phyloP scores from a whole-genome alignment of 208 protist species.

The Entamoeba moshkovskii region DNA sequence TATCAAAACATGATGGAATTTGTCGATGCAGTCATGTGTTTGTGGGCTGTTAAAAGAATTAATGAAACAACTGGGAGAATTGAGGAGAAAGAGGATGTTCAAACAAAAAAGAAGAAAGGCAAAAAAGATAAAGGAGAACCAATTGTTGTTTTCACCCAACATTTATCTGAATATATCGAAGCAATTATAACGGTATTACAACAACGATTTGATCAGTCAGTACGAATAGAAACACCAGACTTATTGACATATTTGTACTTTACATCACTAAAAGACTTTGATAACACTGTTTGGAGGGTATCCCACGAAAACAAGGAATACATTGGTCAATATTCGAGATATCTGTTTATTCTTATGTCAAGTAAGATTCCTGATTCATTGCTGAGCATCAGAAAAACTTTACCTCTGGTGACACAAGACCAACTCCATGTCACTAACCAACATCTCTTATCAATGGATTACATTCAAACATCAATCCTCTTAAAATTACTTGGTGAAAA shows the following conservation, averaged over 20 bases:
- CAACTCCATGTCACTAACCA: neutral
- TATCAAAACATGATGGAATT: conserved; percentile 1
- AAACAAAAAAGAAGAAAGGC: neutral
- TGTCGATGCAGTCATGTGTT: neutral
- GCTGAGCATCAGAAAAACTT: neutral
- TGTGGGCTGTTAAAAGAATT: neutral
- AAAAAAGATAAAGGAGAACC: neutral
- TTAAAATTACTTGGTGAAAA: neutral
- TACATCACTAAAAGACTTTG: neutral
- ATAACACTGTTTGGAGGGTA: neutral
- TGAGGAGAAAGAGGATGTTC: neutral
- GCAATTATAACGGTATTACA: neutral
- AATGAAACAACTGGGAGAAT: neutral
- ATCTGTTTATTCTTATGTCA: neutral
- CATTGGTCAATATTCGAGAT: neutral
- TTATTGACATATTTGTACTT: neutral
- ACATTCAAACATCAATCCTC: neutral
- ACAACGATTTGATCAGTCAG: neutral
- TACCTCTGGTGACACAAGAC: neutral
- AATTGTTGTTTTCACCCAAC: neutral
- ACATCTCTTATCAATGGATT: neutral
- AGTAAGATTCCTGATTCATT: neutral
- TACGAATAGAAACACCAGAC: neutral
- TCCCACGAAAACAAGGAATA: neutral
- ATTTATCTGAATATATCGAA: neutral